Conservation (phyloP, 2,329 filamentous ascomycete species). For the Uncinocarpus reesii region DNA sequence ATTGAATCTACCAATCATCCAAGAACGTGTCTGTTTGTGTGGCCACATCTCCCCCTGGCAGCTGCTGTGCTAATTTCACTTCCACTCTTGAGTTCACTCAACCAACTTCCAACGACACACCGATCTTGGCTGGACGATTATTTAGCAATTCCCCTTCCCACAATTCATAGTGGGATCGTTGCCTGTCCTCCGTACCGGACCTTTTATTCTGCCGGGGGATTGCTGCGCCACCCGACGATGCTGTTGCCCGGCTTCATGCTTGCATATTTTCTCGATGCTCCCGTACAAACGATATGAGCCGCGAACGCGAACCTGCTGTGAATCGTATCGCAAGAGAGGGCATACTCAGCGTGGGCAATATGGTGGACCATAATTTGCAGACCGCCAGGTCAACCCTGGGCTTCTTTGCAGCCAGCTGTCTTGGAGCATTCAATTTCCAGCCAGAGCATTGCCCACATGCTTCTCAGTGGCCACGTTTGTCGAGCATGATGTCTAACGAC, state of each 20-base stretch:
- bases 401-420: not conserved
- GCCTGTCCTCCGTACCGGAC: not conserved
- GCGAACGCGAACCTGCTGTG: too few relatives aligned
- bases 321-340: too few relatives aligned
- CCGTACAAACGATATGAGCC: too few relatives aligned
- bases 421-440: not conserved
- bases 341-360: not conserved
- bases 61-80: not conserved
- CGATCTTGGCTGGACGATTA: not conserved
- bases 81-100: not conserved
- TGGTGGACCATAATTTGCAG: not conserved
- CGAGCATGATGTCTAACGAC: not conserved
- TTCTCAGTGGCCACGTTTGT: not conserved
- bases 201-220: not conserved
- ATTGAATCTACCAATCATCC: conserved; percentile 9
- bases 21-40: conserved; percentile 5
- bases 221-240: not conserved
- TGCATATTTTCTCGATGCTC: too few relatives aligned
- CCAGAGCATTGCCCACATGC: not conserved
- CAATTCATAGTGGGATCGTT: too few relatives aligned
- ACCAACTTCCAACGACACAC: not conserved
- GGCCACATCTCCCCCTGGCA: not conserved
- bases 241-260: too few relatives aligned
- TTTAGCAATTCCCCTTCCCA: not conserved
- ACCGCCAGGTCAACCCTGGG: not conserved